Conservation (phyloP, 306 rosid genomes). For the Acmispon strigosus region DNA sequence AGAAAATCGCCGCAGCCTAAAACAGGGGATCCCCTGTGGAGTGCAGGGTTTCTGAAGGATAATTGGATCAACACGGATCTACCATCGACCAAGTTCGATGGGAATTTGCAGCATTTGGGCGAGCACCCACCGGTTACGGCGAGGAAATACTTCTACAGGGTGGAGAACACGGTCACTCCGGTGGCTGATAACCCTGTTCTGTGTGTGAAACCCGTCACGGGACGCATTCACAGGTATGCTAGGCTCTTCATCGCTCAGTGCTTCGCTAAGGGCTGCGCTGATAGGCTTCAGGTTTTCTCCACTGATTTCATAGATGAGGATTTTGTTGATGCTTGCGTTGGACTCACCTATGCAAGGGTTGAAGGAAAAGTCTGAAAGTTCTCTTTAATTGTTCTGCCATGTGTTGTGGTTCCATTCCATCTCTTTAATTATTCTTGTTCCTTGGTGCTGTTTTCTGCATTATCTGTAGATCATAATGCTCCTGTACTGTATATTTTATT, state of each 20-base stretch:
- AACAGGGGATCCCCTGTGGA: constrained; percentile 63
- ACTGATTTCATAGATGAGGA: constrained; percentile 74
- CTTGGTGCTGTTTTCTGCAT: neutral
- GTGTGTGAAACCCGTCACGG: constrained; percentile 75
- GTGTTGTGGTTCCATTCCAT: too few relatives aligned
- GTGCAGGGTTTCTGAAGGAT: constrained; percentile 57
- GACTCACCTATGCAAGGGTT: constrained; percentile 59
- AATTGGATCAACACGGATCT: constrained; percentile 83
- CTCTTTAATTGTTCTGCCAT: neutral
- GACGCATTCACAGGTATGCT: constrained; percentile 59
- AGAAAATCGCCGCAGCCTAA: constrained; percentile 58
- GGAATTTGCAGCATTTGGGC: constrained; percentile 64
- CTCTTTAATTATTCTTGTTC: neutral
- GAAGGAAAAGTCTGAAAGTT: constrained; percentile 49
- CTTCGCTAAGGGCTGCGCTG: constrained; percentile 34
- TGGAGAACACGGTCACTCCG: constrained; percentile 91
- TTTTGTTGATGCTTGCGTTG: constrained; percentile 86
- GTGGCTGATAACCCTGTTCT: constrained; percentile 66
- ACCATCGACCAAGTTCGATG: constrained; percentile 80
- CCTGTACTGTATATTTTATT: neutral
- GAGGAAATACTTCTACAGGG: constrained; percentile 72
- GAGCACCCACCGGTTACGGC: constrained; percentile 50
- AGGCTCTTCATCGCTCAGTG: constrained; percentile 70
- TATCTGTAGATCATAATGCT: neutral
- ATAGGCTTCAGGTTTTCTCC: constrained; percentile 64